Evolutionary conservation across 2,329 filamentous ascomycete species (phyloP).

Genomic region (Tolypocladium amazonense): DNA sequence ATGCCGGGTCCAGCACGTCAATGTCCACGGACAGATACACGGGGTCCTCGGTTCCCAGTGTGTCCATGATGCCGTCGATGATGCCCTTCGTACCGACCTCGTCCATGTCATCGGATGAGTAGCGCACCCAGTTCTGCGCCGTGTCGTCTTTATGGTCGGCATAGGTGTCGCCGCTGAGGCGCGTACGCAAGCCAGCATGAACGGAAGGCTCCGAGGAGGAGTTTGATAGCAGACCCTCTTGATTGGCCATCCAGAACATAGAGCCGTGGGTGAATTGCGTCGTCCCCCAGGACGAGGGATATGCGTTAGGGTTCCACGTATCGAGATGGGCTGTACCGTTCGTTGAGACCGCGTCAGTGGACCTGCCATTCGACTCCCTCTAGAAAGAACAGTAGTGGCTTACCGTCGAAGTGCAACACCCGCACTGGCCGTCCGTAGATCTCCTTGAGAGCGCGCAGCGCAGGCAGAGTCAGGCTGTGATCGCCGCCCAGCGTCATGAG

Average conservation of each 20-base stretch:
- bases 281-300: slow-evolving; percentile 63
- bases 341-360: not conserved
- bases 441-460: slow-evolving; percentile 53
- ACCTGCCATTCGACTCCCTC: no score
- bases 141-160: slow-evolving; percentile 63
- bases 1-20: slow-evolving; percentile 67
- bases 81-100: slow-evolving; percentile 65
- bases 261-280: slow-evolving; percentile 72
- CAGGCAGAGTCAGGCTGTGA: slow-evolving; percentile 60
- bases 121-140: slow-evolving; percentile 67
- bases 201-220: slow-evolving; percentile 58
- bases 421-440: slow-evolving; percentile 52
- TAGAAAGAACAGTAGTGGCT: not conserved
- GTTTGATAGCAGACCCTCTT: slow-evolving; percentile 70
- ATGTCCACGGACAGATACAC: slow-evolving; percentile 78
- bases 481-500: slow-evolving; percentile 65
- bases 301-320: slow-evolving; percentile 75
- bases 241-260: slow-evolving; percentile 83
- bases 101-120: slow-evolving; percentile 77
- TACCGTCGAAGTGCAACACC: slow-evolving; percentile 61
- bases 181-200: slow-evolving; percentile 73
- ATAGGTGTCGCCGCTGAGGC: slow-evolving; percentile 56
- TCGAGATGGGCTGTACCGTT: slow-evolving; percentile 51
- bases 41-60: slow-evolving; percentile 64
- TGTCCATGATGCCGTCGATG: slow-evolving; percentile 56